Evolutionary conservation across 148 eudicot species (phyloP).

Genomic region (Dianthus caryophyllus): DNA sequence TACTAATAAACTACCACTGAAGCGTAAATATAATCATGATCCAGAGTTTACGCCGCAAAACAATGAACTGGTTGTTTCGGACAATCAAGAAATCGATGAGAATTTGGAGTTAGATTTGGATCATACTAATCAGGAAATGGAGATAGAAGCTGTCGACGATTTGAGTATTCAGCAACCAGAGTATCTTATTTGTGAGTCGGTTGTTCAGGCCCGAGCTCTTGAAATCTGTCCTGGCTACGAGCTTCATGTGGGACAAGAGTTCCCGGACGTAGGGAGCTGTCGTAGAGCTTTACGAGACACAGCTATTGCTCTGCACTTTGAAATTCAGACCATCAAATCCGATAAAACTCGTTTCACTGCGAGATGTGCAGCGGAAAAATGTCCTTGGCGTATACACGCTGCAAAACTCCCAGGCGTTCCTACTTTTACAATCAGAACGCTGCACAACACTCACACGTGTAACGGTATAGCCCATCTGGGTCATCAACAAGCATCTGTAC

Average conservation of each 20-base stretch:
- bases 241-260: conserved; percentile 54
- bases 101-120: conserved; percentile 37
- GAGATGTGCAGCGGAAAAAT: conserved; percentile 48
- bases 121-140: conserved; percentile 38
- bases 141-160: conserved; percentile 29
- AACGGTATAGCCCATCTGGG: conserved; percentile 51
- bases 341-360: conserved; percentile 63
- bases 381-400: conserved; percentile 64
- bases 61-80: conserved; percentile 30
- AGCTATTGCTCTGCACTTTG: conserved; percentile 59
- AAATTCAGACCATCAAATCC: conserved; percentile 53
- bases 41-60: conserved; percentile 27
- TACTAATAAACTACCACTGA: conserved; percentile 27
- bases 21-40: conserved; percentile 27
- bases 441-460: conserved; percentile 44
- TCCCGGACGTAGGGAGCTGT: conserved; percentile 51
- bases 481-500: conserved; percentile 64
- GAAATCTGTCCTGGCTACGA: conserved; percentile 35
- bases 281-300: conserved; percentile 53
- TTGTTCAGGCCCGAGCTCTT: conserved; percentile 43
- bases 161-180: conserved; percentile 28
- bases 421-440: conserved; percentile 48
- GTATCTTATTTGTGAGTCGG: conserved; percentile 23
- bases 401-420: conserved; percentile 53
- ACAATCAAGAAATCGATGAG: conserved; percentile 36